Percentiles rank a stretch among this genome's conserved stretches.
These are phyloP conservation scores for Lenwebbia sp. DNA, from an alignment of 345 rosid genomes.

Conservation along the genomic window DNA sequence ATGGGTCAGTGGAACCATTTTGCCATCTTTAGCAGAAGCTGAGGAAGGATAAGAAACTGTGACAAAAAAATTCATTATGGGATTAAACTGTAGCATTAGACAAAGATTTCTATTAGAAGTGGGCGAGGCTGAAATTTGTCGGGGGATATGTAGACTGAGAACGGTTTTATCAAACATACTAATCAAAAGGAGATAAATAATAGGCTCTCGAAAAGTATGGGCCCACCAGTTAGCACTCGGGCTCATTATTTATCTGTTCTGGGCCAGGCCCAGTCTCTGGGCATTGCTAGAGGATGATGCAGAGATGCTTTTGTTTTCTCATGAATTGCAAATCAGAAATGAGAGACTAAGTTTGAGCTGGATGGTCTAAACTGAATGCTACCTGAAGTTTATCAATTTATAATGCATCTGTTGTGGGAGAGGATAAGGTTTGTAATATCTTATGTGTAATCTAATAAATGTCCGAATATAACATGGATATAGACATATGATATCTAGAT, in stretches of 20 bases:
- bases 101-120: not conserved
- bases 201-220: not conserved
- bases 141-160: not conserved
- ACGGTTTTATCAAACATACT: not conserved
- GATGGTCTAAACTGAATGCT: not conserved
- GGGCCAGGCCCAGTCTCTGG: not conserved
- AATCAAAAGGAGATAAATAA: not conserved
- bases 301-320: not conserved
- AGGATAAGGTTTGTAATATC: not conserved
- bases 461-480: not conserved
- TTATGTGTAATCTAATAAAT: not conserved
- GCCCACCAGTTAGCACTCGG: not conserved
- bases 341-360: not conserved
- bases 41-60: not conserved
- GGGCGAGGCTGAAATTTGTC: not conserved
- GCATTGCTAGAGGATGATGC: not conserved
- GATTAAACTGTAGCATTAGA: not conserved
- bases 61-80: not conserved
- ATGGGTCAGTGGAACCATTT: not conserved
- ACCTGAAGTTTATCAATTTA: no score
- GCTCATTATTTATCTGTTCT: not conserved
- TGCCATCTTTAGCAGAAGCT: not conserved
- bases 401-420: not conserved
- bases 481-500: not conserved
- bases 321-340: not conserved